Evolutionary conservation across 148 eudicot genomes (phyloP).

Genomic region (Heliosperma pusillum): DNA sequence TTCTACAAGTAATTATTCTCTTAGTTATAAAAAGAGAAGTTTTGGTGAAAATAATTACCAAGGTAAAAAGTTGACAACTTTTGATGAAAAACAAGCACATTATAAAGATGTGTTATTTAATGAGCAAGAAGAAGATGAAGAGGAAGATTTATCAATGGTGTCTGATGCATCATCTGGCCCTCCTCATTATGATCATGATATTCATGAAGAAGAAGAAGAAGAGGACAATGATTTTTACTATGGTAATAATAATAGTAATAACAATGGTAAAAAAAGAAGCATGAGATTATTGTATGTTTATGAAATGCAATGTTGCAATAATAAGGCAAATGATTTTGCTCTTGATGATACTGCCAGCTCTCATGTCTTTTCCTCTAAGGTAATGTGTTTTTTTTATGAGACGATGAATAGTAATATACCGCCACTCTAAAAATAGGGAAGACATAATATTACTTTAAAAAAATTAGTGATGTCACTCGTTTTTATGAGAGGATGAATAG

Average conservation of each 20-base stretch:
- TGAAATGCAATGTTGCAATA: constrained; percentile 1
- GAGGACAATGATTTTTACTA: background rate
- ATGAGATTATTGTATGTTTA: background rate
- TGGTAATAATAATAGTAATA: background rate
- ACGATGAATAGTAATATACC: too few relatives aligned
- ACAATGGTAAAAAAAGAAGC: background rate
- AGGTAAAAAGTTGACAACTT: background rate
- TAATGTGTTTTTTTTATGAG: background rate
- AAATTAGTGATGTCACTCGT: too few relatives aligned
- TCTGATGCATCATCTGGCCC: constrained; percentile 40
- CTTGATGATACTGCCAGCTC: constrained; percentile 39
- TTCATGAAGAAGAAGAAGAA: background rate
- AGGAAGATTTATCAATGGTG: constrained; percentile 34
- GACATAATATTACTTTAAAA: too few relatives aligned
- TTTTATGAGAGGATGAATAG: too few relatives aligned
- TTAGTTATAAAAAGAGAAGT: background rate
- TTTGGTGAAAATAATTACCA: too few relatives aligned
- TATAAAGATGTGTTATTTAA: background rate
- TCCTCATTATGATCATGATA: constrained; percentile 27
- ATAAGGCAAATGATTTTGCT: background rate
- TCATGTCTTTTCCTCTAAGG: constrained; percentile 28
- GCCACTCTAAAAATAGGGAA: too few relatives aligned
- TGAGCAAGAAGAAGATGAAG: constrained; percentile 6
- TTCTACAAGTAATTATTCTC: constrained; percentile 8
- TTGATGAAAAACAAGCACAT: background rate